Evolutionary conservation across 108 stramenopile genomes (phyloP).

Genomic region (Craspedostauros australis): DNA sequence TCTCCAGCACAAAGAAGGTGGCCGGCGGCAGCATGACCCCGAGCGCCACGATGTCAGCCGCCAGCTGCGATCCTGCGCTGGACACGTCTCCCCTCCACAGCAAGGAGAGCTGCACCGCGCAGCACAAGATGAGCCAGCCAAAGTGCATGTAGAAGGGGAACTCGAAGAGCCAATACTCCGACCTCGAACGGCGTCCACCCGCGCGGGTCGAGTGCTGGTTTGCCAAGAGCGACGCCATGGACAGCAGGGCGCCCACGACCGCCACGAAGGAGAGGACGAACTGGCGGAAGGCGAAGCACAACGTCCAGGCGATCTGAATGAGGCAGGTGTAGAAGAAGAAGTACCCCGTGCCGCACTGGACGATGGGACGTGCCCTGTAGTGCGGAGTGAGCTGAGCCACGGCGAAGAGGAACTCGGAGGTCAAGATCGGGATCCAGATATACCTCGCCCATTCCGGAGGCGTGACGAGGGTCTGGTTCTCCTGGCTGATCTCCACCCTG

Average conservation of each 20-base stretch:
- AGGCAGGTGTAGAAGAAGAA: conserved; percentile 53
- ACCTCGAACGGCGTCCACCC: conserved; percentile 13
- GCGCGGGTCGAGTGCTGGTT: conserved; percentile 29
- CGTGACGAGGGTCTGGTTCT: conserved; percentile 46
- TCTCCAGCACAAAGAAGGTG: conserved; percentile 22
- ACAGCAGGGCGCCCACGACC: conserved; percentile 29
- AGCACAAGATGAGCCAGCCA: conserved; percentile 43
- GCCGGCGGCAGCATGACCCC: conserved; percentile 30
- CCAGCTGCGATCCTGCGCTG: conserved; percentile 25
- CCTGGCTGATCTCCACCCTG: conserved; percentile 26
- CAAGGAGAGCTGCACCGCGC: conserved; percentile 32
- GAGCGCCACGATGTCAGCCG: conserved; percentile 41
- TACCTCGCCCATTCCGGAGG: conserved; percentile 41
- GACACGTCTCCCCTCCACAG: conserved; percentile 24
- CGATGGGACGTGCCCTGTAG: conserved; percentile 39
- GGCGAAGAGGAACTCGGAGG: conserved; percentile 41
- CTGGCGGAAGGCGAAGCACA: conserved; percentile 42
- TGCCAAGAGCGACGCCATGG: conserved; percentile 26
- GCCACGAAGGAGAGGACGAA: conserved; percentile 42
- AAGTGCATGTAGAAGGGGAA: conserved; percentile 56
- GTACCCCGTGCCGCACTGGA: conserved; percentile 37
- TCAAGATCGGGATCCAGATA: conserved; percentile 44
- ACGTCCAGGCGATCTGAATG: conserved; percentile 44
- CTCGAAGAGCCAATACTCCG: conserved; percentile 50
- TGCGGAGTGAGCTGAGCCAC: conserved; percentile 41